phyloP scores from a whole-genome alignment of 2,329 filamentous ascomycete genomes.

The Mariannaea sp. region DNA sequence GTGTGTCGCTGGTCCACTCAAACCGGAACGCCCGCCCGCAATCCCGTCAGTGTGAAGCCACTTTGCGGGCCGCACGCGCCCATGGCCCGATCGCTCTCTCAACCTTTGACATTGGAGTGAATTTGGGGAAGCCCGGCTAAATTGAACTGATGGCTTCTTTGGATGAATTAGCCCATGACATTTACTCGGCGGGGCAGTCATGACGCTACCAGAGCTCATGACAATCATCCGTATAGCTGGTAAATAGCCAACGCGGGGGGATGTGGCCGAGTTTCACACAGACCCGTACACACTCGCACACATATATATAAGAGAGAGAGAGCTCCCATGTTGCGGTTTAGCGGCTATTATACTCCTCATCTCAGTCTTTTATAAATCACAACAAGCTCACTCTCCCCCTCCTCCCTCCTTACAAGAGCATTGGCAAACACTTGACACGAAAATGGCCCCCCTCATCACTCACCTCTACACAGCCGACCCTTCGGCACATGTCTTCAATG shows the following conservation, averaged over 20 bases:
- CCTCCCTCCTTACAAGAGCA: too few species aligned
- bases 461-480: constrained; percentile 80
- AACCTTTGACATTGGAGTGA: neutral
- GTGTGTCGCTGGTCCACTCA: constrained; percentile 3
- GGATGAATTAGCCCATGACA: constrained; percentile 29
- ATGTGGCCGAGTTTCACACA: too few species aligned
- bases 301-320: constrained; percentile 14
- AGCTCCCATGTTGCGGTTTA: neutral
- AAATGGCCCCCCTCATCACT: constrained; percentile 66
- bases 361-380: too few species aligned
- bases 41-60: constrained; percentile 20
- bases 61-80: constrained; percentile 1
- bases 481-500: constrained; percentile 79
- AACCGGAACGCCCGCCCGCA: constrained; percentile 27
- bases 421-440: neutral
- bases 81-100: too few species aligned
- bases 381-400: too few species aligned
- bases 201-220: constrained; percentile 5
- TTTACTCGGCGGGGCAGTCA: constrained; percentile 1
- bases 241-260: constrained; percentile 28
- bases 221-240: constrained; percentile 3
- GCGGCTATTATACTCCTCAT: neutral
- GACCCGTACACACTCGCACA: too few species aligned
- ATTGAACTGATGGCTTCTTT: constrained; percentile 22
- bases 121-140: constrained; percentile 32